Percentiles rank a stretch among this genome's conserved stretches.
Evolutionary conservation across 768 basidiomycete genomes (phyloP).

Genomic region (Podaxis sp.): DNA sequence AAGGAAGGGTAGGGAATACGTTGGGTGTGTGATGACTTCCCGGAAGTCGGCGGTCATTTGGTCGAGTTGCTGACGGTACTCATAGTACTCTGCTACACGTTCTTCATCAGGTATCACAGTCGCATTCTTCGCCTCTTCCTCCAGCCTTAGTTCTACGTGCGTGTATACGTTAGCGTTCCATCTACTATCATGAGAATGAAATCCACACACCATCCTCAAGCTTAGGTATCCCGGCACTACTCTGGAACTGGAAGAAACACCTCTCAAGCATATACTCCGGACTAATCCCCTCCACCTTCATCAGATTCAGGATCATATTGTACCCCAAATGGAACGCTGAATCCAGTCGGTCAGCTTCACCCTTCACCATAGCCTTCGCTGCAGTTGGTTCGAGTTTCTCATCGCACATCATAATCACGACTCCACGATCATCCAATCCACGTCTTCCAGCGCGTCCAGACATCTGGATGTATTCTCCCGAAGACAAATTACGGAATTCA

Average conservation of each 20-base stretch:
- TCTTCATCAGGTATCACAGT: slow-evolving; percentile 84
- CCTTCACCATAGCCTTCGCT: slow-evolving; percentile 97
- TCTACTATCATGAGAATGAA: not conserved
- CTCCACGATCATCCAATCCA: slow-evolving; percentile 96
- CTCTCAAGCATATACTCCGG: slow-evolving; percentile 98
- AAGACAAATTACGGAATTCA: slow-evolving; percentile 90
- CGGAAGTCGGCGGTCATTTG: slow-evolving; percentile 87
- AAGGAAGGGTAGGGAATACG: slow-evolving; percentile 92
- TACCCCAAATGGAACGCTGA: slow-evolving; percentile 99
- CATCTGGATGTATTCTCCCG: slow-evolving; percentile 99
- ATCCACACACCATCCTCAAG: slow-evolving; percentile 72
- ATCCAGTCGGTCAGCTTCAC: slow-evolving; percentile 93
- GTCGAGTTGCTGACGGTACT: slow-evolving; percentile 89
- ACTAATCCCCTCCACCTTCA: slow-evolving; percentile 98
- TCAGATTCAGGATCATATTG: slow-evolving; percentile 98
- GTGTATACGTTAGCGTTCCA: not conserved
- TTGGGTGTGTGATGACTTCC: slow-evolving; percentile 92
- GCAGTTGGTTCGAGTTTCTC: slow-evolving; percentile 92
- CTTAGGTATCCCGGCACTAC: slow-evolving; percentile 83
- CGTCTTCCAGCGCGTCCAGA: slow-evolving; percentile 96
- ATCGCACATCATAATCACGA: slow-evolving; percentile 99
- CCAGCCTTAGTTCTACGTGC: slow-evolving; percentile 64
- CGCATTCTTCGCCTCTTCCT: slow-evolving; percentile 63
- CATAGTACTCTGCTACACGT: slow-evolving; percentile 87
- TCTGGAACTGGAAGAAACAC: slow-evolving; percentile 99